These are phyloP conservation scores for Metarhizium sp. DNA, from an alignment of 2,329 filamentous ascomycete species.

Conservation along the genomic window DNA sequence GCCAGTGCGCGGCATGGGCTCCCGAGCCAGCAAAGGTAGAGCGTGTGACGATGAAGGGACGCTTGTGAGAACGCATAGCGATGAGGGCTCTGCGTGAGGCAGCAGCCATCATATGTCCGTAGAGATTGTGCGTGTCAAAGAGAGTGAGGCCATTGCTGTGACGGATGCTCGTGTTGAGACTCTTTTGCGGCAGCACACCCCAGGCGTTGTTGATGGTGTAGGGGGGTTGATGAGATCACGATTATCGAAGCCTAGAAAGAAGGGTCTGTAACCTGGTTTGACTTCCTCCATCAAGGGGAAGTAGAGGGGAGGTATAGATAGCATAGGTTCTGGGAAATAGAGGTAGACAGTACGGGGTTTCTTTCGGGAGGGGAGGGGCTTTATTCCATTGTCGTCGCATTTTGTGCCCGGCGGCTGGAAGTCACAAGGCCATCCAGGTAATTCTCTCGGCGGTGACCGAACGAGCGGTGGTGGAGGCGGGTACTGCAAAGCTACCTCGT, in stretches of 20 bases:
- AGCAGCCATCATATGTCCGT: constrained; percentile 66
- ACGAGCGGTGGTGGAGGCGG: constrained; percentile 54
- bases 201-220: constrained; percentile 16
- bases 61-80: constrained; percentile 48
- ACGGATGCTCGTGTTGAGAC: constrained; percentile 57
- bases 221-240: constrained; percentile 12
- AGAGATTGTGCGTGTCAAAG: constrained; percentile 72
- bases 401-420: constrained; percentile 12
- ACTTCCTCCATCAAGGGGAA: too few species aligned
- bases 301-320: too few species aligned
- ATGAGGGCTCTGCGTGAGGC: constrained; percentile 58
- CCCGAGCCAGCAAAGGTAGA: constrained; percentile 69
- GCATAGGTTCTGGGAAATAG: too few species aligned
- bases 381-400: constrained; percentile 3
- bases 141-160: constrained; percentile 58
- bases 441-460: constrained; percentile 48
- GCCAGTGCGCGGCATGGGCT: constrained; percentile 51
- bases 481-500: constrained; percentile 27
- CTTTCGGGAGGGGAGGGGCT: neutral
- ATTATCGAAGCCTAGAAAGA: constrained; percentile 8
- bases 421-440: constrained; percentile 53
- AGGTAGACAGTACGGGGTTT: too few species aligned
- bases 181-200: constrained; percentile 44
- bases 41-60: constrained; percentile 65
- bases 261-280: too few species aligned